phyloP scores from a whole-genome alignment of 2,329 filamentous ascomycete species.

The Acephala macrosclerotiorum region DNA sequence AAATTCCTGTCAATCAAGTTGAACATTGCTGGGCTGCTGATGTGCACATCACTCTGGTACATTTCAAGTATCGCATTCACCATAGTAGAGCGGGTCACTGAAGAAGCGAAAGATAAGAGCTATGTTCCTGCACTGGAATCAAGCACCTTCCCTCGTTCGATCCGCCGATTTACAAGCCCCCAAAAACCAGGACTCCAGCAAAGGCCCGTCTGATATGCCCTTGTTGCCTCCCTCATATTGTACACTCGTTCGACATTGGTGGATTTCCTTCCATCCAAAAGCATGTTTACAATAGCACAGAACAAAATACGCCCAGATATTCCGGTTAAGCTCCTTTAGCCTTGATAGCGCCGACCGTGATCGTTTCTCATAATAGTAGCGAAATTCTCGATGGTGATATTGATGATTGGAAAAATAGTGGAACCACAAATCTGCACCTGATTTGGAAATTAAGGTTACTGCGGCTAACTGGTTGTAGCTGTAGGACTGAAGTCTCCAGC shows the following conservation, averaged over 20 bases:
- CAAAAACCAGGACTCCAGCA: not conserved
- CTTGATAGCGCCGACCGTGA: slow-evolving; percentile 4
- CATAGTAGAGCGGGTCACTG: not conserved
- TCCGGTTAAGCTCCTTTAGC: not conserved
- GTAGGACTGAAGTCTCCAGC: slow-evolving; percentile 2
- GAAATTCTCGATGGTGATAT: not conserved
- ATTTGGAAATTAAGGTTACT: not conserved
- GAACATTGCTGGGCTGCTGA: not conserved
- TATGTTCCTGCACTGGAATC: not conserved
- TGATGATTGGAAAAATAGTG: not conserved
- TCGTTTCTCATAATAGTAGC: slow-evolving; percentile 9
- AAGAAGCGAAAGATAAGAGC: not conserved
- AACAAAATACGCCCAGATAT: not conserved
- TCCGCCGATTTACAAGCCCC: no score
- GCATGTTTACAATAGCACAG: not conserved
- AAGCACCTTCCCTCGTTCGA: not conserved
- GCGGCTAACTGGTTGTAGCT: not conserved
- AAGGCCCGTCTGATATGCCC: not conserved
- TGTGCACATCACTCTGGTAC: not conserved
- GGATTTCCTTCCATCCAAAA: not conserved
- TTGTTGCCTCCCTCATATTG: not conserved
- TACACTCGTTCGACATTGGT: not conserved
- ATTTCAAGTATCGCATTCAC: not conserved
- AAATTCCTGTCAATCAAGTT: not conserved
- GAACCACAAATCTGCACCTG: not conserved